Evolutionary conservation across 225 moss, liverwort and hornwort genomes (phyloP), one percentile per base, ranked within the genome.

Genomic region (Bryum argenteum): DNA sequence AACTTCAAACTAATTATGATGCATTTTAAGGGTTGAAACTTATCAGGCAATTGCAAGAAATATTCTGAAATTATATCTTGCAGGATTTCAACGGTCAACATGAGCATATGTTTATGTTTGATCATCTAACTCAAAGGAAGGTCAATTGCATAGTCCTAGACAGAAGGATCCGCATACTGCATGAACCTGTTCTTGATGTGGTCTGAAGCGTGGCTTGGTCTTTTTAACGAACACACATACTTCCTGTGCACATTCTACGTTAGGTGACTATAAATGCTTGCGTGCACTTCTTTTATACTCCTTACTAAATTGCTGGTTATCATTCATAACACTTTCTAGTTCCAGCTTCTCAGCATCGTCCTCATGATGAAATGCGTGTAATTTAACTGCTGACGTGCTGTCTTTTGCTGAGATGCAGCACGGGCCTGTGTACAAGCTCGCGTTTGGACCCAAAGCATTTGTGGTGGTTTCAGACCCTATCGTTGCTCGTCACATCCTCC

Each of bases 361-460:
- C 22, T 72, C 18, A 41, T 18, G 59, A 14, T 44, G 62, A 22
- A 23, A 16, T 62, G 14, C 26, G 22, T 40, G n/a, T 24, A 51
- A 52, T 53, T 47, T n/a, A 13, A 39, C 16, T 33, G 55, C 61
- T 38, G 6, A 63, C 66, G 55, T 19, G n/a, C 39, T 73, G 54
- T 67, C 54, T 24, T 53, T 22, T 79, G 38, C 43, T 53, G 61
- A 52, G 24, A 48, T 75, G 81, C 88, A 98, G 97, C 92, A 98
- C 65, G 98, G 94, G 8, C 86, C 91, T 37, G 94, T 98, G 18
- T 99, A 99, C 80, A 99, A 94, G 80, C 90, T 99, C 43, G 94
- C 92, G 10, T 99, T 99, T 80, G 98, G 98, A 72, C 98, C 98
- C 12, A 99, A 99, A 78, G 88, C 98, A 20, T 99, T 99, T 73